Conservation (phyloP, 2,329 filamentous ascomycete genomes). For the Tolypocladium capitatum region DNA sequence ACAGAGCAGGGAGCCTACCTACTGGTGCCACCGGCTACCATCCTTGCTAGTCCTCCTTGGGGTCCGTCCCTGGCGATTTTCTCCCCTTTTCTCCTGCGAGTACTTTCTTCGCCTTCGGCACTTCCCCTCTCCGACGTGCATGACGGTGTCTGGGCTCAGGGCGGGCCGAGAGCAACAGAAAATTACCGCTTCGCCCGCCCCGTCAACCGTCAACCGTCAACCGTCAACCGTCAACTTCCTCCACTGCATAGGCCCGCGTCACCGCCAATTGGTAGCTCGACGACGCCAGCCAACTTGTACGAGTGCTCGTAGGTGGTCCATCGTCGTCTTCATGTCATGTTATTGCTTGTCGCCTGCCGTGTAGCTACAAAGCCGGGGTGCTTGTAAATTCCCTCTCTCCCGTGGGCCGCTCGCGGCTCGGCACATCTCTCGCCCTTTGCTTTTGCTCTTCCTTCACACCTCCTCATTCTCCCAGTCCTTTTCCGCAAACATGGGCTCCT, state of each 20-base stretch:
- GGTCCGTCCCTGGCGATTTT: too few relatives aligned
- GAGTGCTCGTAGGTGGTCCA: too few relatives aligned
- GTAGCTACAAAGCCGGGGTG: neutral
- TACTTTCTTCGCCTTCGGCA: too few relatives aligned
- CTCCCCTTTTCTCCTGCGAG: too few relatives aligned
- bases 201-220: too few relatives aligned
- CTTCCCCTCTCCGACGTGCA: too few relatives aligned
- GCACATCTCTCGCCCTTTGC: neutral
- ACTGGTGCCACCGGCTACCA: too few relatives aligned
- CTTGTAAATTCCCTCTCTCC: neutral
- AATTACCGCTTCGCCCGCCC: neutral
- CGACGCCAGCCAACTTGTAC: neutral
- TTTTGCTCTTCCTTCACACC: slow-evolving; percentile 20
- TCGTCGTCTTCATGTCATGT: neutral
- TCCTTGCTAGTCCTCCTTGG: too few relatives aligned
- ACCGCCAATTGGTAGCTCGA: neutral
- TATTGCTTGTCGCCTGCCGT: neutral
- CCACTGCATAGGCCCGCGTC: neutral
- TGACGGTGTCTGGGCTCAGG: neutral
- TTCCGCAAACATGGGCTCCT: slow-evolving; percentile 45
- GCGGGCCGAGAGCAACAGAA: neutral
- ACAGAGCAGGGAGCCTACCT: too few relatives aligned
- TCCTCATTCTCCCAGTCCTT: slow-evolving; percentile 57
- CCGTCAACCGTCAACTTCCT: too few relatives aligned
- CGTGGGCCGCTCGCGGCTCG: neutral